A percentile compares a stretch with the other conserved stretches of the same genome.
Evolutionary conservation across 495 filamentous ascomycete species (phyloP).

Genomic region (Penicillium cataractarum): DNA sequence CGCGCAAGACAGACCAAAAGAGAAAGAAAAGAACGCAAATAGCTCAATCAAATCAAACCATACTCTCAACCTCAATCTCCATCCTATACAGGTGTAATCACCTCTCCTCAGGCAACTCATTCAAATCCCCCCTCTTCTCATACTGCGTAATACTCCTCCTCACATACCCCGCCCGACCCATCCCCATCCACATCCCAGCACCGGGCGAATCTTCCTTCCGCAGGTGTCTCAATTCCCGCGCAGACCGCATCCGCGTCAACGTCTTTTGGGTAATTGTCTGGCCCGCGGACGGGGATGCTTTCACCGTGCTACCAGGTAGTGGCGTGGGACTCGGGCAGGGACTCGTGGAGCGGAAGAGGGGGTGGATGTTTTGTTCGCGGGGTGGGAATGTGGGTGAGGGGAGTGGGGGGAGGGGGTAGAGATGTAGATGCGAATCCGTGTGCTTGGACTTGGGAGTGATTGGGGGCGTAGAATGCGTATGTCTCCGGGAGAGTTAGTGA

Average conservation of each 20-base stretch:
- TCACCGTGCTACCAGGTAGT: conserved; percentile 69
- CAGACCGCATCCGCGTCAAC: conserved; percentile 68
- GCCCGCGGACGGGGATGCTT: conserved; percentile 70
- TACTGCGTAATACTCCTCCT: conserved; percentile 30
- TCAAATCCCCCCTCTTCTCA: conserved; percentile 37
- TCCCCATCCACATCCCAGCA: conserved; percentile 11
- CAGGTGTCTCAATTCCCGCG: conserved; percentile 53
- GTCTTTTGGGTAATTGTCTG: conserved; percentile 64
- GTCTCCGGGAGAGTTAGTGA: conserved; percentile 25
- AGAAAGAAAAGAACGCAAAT: neutral
- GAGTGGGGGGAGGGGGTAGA: neutral
- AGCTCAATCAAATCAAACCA: neutral
- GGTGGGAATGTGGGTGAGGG: neutral
- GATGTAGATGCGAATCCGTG: neutral
- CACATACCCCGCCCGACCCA: conserved; percentile 30
- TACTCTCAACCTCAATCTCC: neutral
- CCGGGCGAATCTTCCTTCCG: conserved; percentile 23
- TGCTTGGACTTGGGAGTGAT: neutral
- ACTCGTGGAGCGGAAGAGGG: conserved; percentile 77
- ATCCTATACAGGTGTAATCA: too few relatives aligned
- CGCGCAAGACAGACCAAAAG: neutral
- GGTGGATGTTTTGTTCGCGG: conserved; percentile 78
- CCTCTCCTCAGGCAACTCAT: conserved; percentile 37
- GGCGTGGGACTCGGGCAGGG: conserved; percentile 69
- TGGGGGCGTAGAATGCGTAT: neutral